Percentiles rank a stretch among this genome's conserved stretches.
Conservation (phyloP, 1,139 yeast species). For the Diutina rugosa region DNA sequence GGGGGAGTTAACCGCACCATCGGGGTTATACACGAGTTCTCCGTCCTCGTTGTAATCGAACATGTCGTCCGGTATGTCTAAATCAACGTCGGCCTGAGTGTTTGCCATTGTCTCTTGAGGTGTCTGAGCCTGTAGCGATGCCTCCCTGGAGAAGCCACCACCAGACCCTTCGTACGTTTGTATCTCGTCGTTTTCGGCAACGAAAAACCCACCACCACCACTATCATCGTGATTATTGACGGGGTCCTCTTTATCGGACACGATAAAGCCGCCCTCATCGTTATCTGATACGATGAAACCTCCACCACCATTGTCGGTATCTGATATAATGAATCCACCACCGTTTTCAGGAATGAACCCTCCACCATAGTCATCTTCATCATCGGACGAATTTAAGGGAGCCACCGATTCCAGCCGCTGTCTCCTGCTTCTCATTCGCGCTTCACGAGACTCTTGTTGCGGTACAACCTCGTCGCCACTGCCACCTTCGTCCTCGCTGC, state of each 20-base stretch:
- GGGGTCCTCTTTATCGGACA: slow-evolving; percentile 5
- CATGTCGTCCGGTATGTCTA: slow-evolving; percentile 8
- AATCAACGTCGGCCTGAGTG: slow-evolving; percentile 3
- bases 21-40: slow-evolving; percentile 10
- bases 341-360: neutral
- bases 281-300: slow-evolving; percentile 6
- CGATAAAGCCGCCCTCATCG: slow-evolving; percentile 3
- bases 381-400: neutral
- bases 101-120: neutral
- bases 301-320: slow-evolving; percentile 3
- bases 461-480: slow-evolving; percentile 4
- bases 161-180: neutral
- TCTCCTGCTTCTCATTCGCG: neutral
- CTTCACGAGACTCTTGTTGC: slow-evolving; percentile 8
- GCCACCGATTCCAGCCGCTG: neutral
- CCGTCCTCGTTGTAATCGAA: slow-evolving; percentile 11
- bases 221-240: slow-evolving; percentile 6
- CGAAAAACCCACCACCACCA: slow-evolving; percentile 3
- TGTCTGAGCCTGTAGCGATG: neutral
- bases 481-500: slow-evolving; percentile 5
- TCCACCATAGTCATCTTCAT: slow-evolving; percentile 4
- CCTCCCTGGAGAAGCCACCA: too few relatives aligned
- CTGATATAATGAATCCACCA: slow-evolving; percentile 6
- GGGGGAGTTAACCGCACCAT: neutral
- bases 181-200: neutral